Evolutionary conservation across 2,329 filamentous ascomycete genomes (phyloP), one percentile per base, ranked within the genome.

Genomic region (Penicillium palitans): DNA sequence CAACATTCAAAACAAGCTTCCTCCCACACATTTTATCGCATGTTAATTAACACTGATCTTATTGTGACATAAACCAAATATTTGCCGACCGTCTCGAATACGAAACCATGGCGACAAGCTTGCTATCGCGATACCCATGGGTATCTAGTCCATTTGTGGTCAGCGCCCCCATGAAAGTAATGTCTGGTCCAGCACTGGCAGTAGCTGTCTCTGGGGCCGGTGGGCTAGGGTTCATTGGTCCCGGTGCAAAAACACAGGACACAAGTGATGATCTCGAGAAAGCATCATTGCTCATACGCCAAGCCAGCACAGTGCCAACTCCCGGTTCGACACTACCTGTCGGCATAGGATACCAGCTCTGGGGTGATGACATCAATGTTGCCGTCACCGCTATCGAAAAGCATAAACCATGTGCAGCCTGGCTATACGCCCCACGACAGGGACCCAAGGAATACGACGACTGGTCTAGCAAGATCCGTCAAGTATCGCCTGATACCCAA

Each of bases 111-210:
- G 50, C 61, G 17, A 41, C 54, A 21, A 67, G 53, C 39, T 33
- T 68, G 39, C 27, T 68, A 9, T 61, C 61, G 3, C 59, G 60
- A 77, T 87, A 87, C 66, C 84, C 86, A 64, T 89, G 87, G 86
- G 81, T 79, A 5, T 70, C 78, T n/a, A 67, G 72, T 2, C 87
- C 87, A 1, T 74, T 90, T 19, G 80, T 91, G 24, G 78, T 84
- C 55, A 77, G 81, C 55, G 89, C 87, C 2, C 90, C 89, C 0
- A 91, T 92, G 89, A 84, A 87, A 51, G 79, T 88, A 24, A 85
- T 91, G 63, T 77, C 81, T 61, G 81, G 75, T 67, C 83, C 72
- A 59, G 80, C 70, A 0, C 79, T 91, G 2, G 86, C 87, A 2
- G 76, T 86, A 19, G 82, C 85, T 35, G 81, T 90, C 15, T 86